Evolutionary conservation across 176 grass and related monocot species (phyloP).

Genomic region (Oryza australiensis): DNA sequence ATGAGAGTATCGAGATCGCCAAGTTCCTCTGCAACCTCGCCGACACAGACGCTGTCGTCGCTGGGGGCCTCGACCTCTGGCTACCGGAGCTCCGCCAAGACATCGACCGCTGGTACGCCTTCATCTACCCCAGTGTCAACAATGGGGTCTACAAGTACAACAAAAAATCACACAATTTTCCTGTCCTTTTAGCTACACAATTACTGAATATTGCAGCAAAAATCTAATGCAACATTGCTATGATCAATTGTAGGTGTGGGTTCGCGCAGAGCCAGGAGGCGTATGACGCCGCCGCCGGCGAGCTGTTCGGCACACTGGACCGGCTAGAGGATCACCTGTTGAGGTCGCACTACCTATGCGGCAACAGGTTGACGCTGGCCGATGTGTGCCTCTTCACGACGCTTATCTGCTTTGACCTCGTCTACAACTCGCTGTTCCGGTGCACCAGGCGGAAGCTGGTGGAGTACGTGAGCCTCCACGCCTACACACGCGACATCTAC

Average conservation of each 20-base stretch:
- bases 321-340: conserved; percentile 68
- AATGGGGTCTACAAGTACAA: conserved; percentile 79
- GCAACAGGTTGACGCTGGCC: conserved; percentile 61
- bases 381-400: conserved; percentile 98
- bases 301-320: conserved; percentile 70
- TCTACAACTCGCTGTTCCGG: conserved; percentile 84
- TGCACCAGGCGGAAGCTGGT: conserved; percentile 81
- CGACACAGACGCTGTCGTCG: not conserved
- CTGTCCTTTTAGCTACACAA: too few species aligned
- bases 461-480: conserved; percentile 81
- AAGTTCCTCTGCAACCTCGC: conserved; percentile 67
- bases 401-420: conserved; percentile 81
- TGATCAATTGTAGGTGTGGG: conserved; percentile 57
- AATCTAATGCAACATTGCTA: not conserved
- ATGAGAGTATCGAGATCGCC: conserved; percentile 93
- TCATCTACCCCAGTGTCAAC: conserved; percentile 86
- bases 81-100: conserved; percentile 64
- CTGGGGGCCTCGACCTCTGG: conserved; percentile 45
- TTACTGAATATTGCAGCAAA: not conserved
- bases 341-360: conserved; percentile 68
- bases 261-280: conserved; percentile 94
- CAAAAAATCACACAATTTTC: not conserved
- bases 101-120: conserved; percentile 77
- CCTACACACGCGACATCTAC: conserved; percentile 86
- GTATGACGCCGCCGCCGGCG: conserved; percentile 63